Evolutionary conservation across 179 eudicot genomes (phyloP).

Genomic region (Beta corolliflora): DNA sequence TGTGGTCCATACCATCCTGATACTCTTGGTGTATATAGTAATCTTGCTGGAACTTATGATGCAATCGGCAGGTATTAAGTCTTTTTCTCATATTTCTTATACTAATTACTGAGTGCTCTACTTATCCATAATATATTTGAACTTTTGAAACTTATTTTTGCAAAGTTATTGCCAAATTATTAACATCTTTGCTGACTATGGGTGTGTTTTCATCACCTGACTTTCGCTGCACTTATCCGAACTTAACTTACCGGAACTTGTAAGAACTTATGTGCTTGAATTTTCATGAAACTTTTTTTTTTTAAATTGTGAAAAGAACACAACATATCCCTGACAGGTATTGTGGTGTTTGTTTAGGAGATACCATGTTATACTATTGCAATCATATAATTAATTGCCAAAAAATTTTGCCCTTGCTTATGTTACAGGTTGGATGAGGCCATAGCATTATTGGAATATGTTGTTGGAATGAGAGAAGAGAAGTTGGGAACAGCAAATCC

Average conservation of each 20-base stretch:
- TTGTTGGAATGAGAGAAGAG: constrained; percentile 91
- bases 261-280: no score
- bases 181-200: no score
- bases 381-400: not conserved
- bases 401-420: not conserved
- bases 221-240: no score
- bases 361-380: not conserved
- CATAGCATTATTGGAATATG: constrained; percentile 69
- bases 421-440: constrained; percentile 83
- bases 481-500: constrained; percentile 95
- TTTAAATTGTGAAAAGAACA: no score
- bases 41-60: constrained; percentile 95
- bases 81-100: not conserved
- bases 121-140: not conserved
- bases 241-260: no score
- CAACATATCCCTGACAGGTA: not conserved
- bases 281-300: no score
- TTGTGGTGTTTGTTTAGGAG: not conserved
- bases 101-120: not conserved
- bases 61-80: constrained; percentile 83
- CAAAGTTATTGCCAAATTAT: not conserved
- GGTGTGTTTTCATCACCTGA: no score
- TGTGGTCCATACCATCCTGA: constrained; percentile 89
- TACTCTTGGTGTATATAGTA: constrained; percentile 92
- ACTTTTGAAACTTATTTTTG: not conserved